Evolutionary conservation across 176 grass and related monocot genomes (phyloP), one percentile per base, ranked within the genome.

Genomic region (Oryza brachyantha): DNA sequence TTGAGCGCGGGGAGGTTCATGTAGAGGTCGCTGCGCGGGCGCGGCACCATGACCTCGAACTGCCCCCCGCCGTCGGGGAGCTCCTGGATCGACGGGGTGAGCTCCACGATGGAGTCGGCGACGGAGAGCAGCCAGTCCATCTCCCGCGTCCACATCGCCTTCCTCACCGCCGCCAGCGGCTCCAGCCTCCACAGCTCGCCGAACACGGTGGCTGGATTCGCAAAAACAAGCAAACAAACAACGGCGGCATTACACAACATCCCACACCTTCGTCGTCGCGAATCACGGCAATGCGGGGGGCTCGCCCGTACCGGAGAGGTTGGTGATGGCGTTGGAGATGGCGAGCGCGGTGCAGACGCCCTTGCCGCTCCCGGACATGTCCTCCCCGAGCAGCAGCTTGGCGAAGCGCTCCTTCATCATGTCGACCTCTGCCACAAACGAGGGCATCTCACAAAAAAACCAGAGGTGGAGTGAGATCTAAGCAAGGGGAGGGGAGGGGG

Each of bases 321-420:
- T 99, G 31, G 96, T 99, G 88, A 99, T 91, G 63, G 96, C 92
- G 74, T 99, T 99, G 69, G 96, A 99, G 77, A 99, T 82, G 77
- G 96, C 96, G 43, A 99, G 96, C 68, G 92, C 96, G 54, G 92
- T 93, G 92, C 96, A 93, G 78, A 99, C 96, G 63, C 96, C 96
- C 81, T 99, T 93, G 80, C 92, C 96, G 69, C 96, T 86, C 61
- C 96, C 96, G 54, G 96, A 99, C 96, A 96, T 99, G 92, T 99
- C 96, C 87, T 99, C 96, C 29, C 96, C 96, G 27, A 99, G 90
- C 19, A 99, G 96, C 34, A 99, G 90, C 84, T 99, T 99, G 0
- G 96, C 92, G 85, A 99, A 99, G 28, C 96, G 90, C 90, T 99
- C 96, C 87, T 96, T 99, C 96, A 99, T 96, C 92, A 99, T 96